Base-by-base conservation (phyloP, 139 green algal species). In the Raphidocelis subcapitata region DNA sequence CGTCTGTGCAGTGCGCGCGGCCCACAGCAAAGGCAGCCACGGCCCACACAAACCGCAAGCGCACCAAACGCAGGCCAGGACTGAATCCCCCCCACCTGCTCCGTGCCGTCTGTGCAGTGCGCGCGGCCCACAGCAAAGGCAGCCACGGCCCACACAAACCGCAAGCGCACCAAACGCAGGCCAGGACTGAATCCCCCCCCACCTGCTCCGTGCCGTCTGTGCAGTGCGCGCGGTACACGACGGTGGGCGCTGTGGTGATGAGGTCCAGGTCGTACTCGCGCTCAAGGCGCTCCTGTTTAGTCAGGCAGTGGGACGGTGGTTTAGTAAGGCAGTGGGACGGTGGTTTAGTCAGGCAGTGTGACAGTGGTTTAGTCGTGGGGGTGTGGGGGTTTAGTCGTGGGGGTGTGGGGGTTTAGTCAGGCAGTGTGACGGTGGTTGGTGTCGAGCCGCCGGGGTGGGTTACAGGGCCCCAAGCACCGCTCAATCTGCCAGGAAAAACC, bases 261-360 rank as follows among this genome's bases (percentile, higher is more conserved):
- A 99, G 87, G 75, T 98, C 90, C 64, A 99, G 75, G 77, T 95
- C 81, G 71, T 98, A 98, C 86, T 99, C 95, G 23, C 95, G 88
- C 90, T 99, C 95, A 36, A 99, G 69, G 1, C 95, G 88, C 86
- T 99, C 95, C 85, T 98, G 88, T n/a, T n/a, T n/a, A n/a, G n/a
- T n/a, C 57, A 76, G 23, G 57, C 12, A 5, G 0, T 41, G 59
- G 16, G 32, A 41, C 26, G 28, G 26, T 5, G 29, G 59, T n/a
- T 15, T n/a, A n/a, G n/a, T n/a, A n/a, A n/a, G n/a, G n/a, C n/a
- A n/a, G n/a, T n/a, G n/a, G n/a, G n/a, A n/a, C n/a, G n/a, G n/a
- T n/a, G n/a, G n/a, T n/a, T n/a, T n/a, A n/a, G n/a, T n/a, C n/a
- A n/a, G n/a, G n/a, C n/a, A n/a, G n/a, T n/a, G n/a, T n/a, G n/a